A percentile compares a stretch with the other conserved stretches of the same genome.
These are phyloP conservation scores for Paecilomyces dactylethromorphus DNA, from an alignment of 2,329 filamentous ascomycete species.

Conservation along the genomic window DNA sequence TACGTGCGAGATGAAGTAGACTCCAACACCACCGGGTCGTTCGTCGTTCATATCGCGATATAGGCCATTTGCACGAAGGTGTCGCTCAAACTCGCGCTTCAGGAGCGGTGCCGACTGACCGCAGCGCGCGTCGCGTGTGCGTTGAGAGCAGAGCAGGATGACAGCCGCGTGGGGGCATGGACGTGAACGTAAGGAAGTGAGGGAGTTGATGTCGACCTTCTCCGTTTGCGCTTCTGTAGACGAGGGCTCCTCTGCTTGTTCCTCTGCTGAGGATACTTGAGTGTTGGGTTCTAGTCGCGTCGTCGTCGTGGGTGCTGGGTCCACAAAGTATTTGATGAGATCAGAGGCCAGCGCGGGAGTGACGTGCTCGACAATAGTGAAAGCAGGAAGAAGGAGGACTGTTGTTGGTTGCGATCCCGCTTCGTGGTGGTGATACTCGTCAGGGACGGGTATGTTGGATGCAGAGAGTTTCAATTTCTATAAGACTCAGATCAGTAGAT, in stretches of 20 bases:
- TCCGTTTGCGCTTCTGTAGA: slow-evolving; percentile 6
- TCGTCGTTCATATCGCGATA: slow-evolving; percentile 84
- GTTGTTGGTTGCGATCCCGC: slow-evolving; percentile 61
- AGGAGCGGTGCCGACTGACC: slow-evolving; percentile 88
- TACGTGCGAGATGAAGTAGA: slow-evolving; percentile 95
- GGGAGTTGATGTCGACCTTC: slow-evolving; percentile 18
- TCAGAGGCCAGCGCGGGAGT: slow-evolving; percentile 66
- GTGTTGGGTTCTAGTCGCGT: slow-evolving; percentile 44
- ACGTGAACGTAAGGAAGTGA: slow-evolving; percentile 47
- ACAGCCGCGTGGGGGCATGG: slow-evolving; percentile 77
- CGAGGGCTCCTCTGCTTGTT: slow-evolving; percentile 3
- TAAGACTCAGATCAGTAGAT: slow-evolving; percentile 2
- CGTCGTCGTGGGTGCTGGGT: slow-evolving; percentile 65
- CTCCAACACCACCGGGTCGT: slow-evolving; percentile 82
- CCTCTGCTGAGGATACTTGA: not conserved
- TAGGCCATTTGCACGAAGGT: slow-evolving; percentile 75
- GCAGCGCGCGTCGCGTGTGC: slow-evolving; percentile 89
- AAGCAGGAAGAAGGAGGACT: slow-evolving; percentile 76
- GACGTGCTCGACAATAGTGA: slow-evolving; percentile 76
- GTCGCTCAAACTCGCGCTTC: slow-evolving; percentile 80
- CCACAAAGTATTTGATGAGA: slow-evolving; percentile 65
- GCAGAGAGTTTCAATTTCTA: slow-evolving; percentile 86
- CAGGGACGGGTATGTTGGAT: slow-evolving; percentile 78
- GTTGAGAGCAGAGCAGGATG: slow-evolving; percentile 89
- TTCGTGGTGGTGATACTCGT: slow-evolving; percentile 53